Conservation (phyloP, 2,329 filamentous ascomycete species). For the Colletotrichum trifolii region DNA sequence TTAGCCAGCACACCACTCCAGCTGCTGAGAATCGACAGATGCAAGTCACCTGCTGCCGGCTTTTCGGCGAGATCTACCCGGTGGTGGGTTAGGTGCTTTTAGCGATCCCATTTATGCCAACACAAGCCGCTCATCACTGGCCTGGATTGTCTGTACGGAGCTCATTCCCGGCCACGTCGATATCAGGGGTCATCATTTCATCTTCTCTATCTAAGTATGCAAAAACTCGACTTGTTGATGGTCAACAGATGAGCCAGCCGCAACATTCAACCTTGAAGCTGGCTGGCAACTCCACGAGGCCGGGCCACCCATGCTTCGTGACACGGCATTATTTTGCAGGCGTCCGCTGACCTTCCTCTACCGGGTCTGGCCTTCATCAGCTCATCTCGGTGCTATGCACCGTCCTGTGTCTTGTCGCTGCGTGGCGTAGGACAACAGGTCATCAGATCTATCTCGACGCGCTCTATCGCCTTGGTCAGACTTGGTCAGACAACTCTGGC, state of each 20-base stretch:
- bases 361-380: slow-evolving; percentile 4
- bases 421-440: slow-evolving; percentile 4
- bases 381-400: slow-evolving; percentile 2
- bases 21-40: background rate
- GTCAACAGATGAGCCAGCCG: background rate
- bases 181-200: too few species aligned
- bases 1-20: slow-evolving; percentile 21
- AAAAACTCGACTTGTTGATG: too few species aligned
- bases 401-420: slow-evolving; percentile 6
- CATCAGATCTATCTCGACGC: background rate
- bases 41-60: slow-evolving; percentile 3
- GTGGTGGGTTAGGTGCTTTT: slow-evolving; percentile 26
- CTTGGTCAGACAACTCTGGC: background rate
- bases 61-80: slow-evolving; percentile 30
- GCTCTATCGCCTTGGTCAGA: background rate
- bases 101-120: too few species aligned
- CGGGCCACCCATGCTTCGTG: slow-evolving; percentile 14
- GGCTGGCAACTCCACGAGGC: background rate
- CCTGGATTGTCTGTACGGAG: too few species aligned
- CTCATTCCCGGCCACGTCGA: too few species aligned
- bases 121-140: too few species aligned
- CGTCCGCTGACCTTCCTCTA: slow-evolving; percentile 15
- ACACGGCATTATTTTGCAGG: background rate
- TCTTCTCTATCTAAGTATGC: too few species aligned
- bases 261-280: background rate